Evolutionary conservation across 257 asterid species (phyloP).

Genomic region (Plantago elongata): DNA sequence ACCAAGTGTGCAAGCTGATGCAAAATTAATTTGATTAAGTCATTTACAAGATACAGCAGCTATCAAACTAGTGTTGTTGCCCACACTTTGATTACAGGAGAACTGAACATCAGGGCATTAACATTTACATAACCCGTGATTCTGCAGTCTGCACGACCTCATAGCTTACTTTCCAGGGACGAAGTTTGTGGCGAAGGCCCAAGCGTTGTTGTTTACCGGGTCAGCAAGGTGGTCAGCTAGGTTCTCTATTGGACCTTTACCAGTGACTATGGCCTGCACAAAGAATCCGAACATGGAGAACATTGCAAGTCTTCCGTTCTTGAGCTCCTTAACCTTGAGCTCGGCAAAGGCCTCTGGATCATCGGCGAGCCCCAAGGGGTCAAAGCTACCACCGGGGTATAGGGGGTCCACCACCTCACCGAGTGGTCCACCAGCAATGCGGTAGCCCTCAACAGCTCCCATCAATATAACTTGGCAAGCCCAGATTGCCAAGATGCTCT

Average conservation of each 20-base stretch:
- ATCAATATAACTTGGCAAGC: constrained; percentile 9
- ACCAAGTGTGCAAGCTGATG: too few relatives aligned
- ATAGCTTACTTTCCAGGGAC: constrained; percentile 3
- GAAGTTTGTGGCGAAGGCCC: constrained; percentile 10
- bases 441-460: constrained; percentile 12
- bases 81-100: too few relatives aligned
- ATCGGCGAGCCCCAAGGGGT: constrained; percentile 5
- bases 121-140: too few relatives aligned
- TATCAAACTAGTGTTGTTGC: too few relatives aligned
- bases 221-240: constrained; percentile 7
- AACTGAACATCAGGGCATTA: too few relatives aligned
- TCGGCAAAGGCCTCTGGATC: constrained; percentile 3
- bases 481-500: constrained; percentile 9
- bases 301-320: constrained; percentile 12
- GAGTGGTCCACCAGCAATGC: constrained; percentile 4
- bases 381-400: constrained; percentile 7
- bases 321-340: constrained; percentile 8
- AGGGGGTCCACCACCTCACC: constrained; percentile 9
- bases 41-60: too few relatives aligned
- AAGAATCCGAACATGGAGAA: constrained; percentile 11
- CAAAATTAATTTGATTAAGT: too few relatives aligned
- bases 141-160: too few relatives aligned
- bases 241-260: constrained; percentile 1
- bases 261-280: constrained; percentile 7
- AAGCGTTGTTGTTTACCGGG: constrained; percentile 7